phyloP scores from a whole-genome alignment of 352 stramenopile genomes.

The Phytophthora vignae region DNA sequence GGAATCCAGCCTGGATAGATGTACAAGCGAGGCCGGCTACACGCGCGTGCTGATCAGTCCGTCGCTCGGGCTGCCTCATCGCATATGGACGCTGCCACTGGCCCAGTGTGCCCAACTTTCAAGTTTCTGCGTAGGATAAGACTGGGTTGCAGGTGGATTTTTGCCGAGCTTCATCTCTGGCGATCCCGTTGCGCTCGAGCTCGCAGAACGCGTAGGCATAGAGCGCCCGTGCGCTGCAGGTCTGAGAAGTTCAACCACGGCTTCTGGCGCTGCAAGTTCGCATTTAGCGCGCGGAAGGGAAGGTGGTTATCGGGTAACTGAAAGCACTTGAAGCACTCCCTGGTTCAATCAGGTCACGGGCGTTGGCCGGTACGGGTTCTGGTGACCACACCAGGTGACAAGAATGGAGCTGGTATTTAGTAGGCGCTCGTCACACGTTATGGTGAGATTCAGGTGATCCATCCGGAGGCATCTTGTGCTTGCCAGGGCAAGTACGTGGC shows the following conservation, averaged over 20 bases:
- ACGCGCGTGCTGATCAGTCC: neutral
- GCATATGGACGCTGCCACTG: no score
- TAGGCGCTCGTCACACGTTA: no score
- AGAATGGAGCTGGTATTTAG: no score
- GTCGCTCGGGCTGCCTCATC: neutral
- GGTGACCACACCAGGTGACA: no score
- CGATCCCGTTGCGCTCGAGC: neutral
- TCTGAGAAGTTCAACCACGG: neutral
- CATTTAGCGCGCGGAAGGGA: no score
- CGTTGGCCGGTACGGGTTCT: neutral
- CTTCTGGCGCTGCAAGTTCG: neutral
- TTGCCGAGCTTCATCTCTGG: neutral
- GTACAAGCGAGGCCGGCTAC: neutral
- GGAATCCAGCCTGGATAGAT: neutral
- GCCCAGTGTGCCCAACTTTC: neutral
- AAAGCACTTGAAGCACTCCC: neutral
- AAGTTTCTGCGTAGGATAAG: neutral
- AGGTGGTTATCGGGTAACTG: neutral
- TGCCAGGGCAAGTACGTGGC: no score
- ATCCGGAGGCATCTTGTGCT: no score
- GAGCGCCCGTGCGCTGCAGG: neutral
- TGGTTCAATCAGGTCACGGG: neutral
- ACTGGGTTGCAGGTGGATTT: slow-evolving; percentile 5
- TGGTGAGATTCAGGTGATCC: no score
- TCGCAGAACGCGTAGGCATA: neutral